Evolutionary conservation across 2,329 filamentous ascomycete species (phyloP).

Genomic region (Whalleya microplaca): DNA sequence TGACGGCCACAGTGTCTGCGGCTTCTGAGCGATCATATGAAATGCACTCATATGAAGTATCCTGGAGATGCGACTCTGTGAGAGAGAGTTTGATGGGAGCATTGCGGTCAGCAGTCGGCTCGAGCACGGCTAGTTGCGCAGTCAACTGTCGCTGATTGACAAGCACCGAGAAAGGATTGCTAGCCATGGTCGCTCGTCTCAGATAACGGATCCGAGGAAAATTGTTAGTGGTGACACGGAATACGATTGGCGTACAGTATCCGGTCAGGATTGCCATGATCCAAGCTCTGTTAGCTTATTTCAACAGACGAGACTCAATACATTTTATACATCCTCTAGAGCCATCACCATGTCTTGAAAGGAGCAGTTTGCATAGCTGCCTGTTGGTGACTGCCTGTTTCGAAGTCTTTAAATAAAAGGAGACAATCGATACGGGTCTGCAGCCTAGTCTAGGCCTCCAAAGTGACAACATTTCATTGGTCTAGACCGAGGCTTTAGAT

Average conservation of each 20-base stretch:
- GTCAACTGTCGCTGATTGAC: conserved; percentile 1
- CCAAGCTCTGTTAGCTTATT: too few species aligned
- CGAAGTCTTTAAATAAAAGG: too few species aligned
- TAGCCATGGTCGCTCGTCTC: background rate
- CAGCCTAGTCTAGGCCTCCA: background rate
- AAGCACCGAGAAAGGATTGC: conserved; percentile 17
- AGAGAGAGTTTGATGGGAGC: conserved; percentile 25
- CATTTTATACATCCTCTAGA: too few species aligned
- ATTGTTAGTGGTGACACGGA: too few species aligned
- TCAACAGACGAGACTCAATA: too few species aligned
- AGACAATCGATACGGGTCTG: background rate
- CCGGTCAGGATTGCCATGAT: too few species aligned
- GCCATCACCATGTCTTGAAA: background rate
- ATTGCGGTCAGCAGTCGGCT: conserved; percentile 16
- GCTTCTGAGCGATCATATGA: conserved; percentile 26
- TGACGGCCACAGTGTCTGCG: conserved; percentile 3
- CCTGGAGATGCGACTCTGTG: conserved; percentile 16
- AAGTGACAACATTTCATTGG: background rate
- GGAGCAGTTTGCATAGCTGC: background rate
- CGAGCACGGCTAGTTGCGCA: conserved; percentile 18
- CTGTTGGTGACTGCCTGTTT: background rate
- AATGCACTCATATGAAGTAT: conserved; percentile 30
- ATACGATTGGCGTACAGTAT: too few species aligned
- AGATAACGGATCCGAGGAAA: too few species aligned
- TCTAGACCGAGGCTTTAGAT: background rate